Conservation (phyloP, 129 eudicot genomes). For the Tagetes erecta region DNA sequence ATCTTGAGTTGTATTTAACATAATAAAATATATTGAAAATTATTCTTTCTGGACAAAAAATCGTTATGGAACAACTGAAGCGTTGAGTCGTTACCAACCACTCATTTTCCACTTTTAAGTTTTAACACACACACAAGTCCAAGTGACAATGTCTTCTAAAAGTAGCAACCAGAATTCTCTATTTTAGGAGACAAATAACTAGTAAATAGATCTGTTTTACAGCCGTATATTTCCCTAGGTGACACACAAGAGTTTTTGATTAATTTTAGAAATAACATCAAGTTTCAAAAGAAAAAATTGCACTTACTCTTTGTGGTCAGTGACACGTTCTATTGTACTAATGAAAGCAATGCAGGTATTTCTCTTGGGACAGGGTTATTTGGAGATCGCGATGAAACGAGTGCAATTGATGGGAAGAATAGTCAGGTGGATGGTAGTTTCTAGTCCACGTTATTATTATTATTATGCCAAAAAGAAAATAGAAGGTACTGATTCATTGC, state of each 20-base stretch:
- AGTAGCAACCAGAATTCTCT: constrained; percentile 12
- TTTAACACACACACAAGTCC: constrained; percentile 2
- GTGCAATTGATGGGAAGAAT: constrained; percentile 40
- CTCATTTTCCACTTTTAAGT: neutral
- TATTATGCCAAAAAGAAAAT: constrained; percentile 18
- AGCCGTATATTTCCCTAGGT: neutral
- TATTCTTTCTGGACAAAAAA: neutral
- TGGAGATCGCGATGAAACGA: constrained; percentile 44
- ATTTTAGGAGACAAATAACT: constrained; percentile 18
- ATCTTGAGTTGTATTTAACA: neutral
- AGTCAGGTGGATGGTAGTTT: constrained; percentile 66
- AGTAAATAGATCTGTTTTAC: constrained; percentile 14
- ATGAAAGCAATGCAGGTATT: constrained; percentile 39
- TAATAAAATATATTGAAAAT: neutral
- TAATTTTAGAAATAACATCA: constrained; percentile 18
- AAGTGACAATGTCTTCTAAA: neutral
- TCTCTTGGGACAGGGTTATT: constrained; percentile 32
- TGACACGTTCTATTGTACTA: constrained; percentile 21
- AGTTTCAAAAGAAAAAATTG: constrained; percentile 4
- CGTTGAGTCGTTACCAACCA: neutral
- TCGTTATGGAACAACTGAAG: neutral
- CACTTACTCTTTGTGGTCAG: constrained; percentile 4
- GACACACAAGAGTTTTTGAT: neutral
- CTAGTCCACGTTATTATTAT: constrained; percentile 37
- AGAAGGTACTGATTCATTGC: constrained; percentile 14